phyloP scores from a whole-genome alignment of 148 eudicot species.

The Chenopodium berlandieri region DNA sequence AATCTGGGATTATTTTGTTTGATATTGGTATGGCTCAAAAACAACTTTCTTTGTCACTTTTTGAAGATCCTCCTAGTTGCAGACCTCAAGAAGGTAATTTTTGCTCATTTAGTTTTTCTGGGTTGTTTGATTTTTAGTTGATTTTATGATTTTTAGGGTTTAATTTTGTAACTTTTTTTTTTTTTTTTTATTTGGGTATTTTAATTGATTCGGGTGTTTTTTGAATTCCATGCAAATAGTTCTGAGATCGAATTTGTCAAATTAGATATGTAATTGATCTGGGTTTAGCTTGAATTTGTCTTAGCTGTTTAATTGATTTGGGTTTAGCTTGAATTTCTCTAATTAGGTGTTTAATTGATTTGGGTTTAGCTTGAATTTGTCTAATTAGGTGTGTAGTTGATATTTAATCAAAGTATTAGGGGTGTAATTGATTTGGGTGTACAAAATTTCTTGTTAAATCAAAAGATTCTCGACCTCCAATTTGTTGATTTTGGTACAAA shows the following conservation, averaged over 20 bases:
- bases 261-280: not conserved
- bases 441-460: not conserved
- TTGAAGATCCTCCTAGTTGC: constrained; percentile 87
- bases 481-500: not conserved
- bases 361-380: too few relatives aligned
- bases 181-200: constrained; percentile 12
- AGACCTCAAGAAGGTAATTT: constrained; percentile 23
- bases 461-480: not conserved
- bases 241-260: not conserved
- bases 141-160: not conserved
- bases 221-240: not conserved
- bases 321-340: too few relatives aligned
- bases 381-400: not conserved
- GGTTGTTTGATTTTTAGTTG: not conserved
- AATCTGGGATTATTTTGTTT: constrained; percentile 68
- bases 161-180: not conserved
- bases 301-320: too few relatives aligned
- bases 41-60: constrained; percentile 70
- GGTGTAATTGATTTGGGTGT: not conserved
- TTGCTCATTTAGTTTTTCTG: not conserved
- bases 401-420: not conserved
- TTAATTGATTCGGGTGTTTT: not conserved
- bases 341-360: too few relatives aligned
- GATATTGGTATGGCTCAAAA: constrained; percentile 85
- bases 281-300: too few relatives aligned